Evolutionary conservation across 2,329 filamentous ascomycete genomes (phyloP).

Genomic region (Diaporthe aspalathi): DNA sequence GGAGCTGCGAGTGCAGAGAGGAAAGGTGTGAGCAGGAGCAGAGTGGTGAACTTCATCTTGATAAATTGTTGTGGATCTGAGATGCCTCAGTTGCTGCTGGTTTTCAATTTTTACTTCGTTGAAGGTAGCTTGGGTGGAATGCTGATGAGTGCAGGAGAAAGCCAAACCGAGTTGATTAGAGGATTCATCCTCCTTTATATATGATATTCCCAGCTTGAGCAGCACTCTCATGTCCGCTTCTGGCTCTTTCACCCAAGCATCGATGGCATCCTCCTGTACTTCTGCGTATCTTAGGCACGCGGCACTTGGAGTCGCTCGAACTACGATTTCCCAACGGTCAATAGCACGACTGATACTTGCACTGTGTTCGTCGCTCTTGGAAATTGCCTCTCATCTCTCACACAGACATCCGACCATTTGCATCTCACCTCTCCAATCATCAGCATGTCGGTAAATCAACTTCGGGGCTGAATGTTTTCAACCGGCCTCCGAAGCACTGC

Average conservation of each 20-base stretch:
- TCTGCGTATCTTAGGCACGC: too few species aligned
- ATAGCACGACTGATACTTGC: background rate
- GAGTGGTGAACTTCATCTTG: background rate
- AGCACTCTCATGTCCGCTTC: background rate
- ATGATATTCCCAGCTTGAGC: background rate
- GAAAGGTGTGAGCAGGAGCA: background rate
- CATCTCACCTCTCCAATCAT: background rate
- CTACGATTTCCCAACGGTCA: background rate
- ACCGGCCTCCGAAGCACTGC: background rate
- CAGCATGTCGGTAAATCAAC: background rate
- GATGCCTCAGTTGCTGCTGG: background rate
- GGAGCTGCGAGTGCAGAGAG: background rate
- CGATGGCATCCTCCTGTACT: too few species aligned
- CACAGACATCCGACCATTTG: background rate
- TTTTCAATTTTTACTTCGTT: background rate
- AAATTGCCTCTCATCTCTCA: background rate
- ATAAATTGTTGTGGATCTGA: background rate
- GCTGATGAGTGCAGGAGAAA: background rate
- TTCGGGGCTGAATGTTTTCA: background rate
- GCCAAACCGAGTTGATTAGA: background rate
- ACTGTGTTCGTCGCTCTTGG: background rate
- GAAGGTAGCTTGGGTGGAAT: background rate
- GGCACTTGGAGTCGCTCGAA: background rate
- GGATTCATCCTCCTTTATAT: background rate
- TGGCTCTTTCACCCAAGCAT: too few species aligned